phyloP scores from a whole-genome alignment of 2,329 filamentous ascomycete genomes.

The Aspergillus ibericus region DNA sequence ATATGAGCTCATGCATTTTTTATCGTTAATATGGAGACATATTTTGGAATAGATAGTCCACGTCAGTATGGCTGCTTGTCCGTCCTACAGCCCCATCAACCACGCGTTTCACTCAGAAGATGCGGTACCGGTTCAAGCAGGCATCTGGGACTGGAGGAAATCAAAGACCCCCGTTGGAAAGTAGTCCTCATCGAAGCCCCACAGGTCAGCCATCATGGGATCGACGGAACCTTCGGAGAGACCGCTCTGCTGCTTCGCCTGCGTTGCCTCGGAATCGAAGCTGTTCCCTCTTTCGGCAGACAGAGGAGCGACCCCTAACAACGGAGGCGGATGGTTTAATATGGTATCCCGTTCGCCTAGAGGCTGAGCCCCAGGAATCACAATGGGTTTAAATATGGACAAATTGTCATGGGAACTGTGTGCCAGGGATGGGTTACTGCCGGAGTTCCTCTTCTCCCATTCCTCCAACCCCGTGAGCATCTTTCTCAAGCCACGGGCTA shows the following conservation, averaged over 20 bases:
- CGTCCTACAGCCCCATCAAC: background rate
- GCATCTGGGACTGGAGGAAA: slow-evolving; percentile 45
- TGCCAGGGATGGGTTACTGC: slow-evolving; percentile 21
- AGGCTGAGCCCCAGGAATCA: slow-evolving; percentile 38
- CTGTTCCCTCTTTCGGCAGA: slow-evolving; percentile 41
- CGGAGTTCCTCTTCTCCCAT: slow-evolving; percentile 37
- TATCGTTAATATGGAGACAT: too few species aligned
- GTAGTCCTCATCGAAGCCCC: slow-evolving; percentile 44
- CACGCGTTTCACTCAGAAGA: background rate
- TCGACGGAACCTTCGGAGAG: slow-evolving; percentile 41
- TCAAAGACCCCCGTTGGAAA: slow-evolving; percentile 45
- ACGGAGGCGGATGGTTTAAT: slow-evolving; percentile 36
- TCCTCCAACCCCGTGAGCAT: slow-evolving; percentile 43
- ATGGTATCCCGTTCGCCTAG: slow-evolving; percentile 40
- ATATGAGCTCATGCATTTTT: too few species aligned
- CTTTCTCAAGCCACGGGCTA: slow-evolving; percentile 39
- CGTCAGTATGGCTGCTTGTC: background rate
- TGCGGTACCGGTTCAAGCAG: slow-evolving; percentile 27
- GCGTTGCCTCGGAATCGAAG: slow-evolving; percentile 18
- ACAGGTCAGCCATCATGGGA: slow-evolving; percentile 43
- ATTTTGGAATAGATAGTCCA: too few species aligned
- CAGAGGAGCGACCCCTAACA: slow-evolving; percentile 39
- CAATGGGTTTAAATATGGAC: slow-evolving; percentile 38
- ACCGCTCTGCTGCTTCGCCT: slow-evolving; percentile 28
- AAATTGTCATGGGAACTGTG: slow-evolving; percentile 26